Conservation (phyloP, 768 basidiomycete species). For the Lentinula boryana region DNA sequence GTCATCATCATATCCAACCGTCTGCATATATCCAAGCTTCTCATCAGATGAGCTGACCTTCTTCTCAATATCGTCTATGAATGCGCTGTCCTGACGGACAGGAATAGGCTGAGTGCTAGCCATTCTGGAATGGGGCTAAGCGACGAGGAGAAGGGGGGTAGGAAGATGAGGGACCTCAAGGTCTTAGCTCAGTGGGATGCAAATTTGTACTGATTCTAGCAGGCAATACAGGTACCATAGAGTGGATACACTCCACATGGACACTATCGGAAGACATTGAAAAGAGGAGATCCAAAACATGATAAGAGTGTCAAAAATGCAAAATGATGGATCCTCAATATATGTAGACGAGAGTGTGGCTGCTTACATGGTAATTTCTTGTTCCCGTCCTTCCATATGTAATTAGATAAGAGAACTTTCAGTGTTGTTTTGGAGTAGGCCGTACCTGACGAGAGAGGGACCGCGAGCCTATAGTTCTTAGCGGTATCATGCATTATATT, state of each 20-base stretch:
- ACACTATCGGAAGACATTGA: background rate
- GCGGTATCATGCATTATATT: no score
- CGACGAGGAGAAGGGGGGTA: background rate
- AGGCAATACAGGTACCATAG: background rate
- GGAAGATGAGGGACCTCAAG: background rate
- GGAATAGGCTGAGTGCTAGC: background rate
- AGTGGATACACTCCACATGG: background rate
- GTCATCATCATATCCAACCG: background rate
- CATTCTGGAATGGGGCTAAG: background rate
- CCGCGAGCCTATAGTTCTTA: no score
- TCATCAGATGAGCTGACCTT: background rate
- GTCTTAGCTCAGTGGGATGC: background rate
- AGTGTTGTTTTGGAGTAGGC: no score
- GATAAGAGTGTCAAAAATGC: background rate
- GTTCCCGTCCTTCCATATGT: no score
- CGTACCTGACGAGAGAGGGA: no score
- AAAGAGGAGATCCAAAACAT: background rate
- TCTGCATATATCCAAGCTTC: background rate
- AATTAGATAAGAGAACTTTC: no score
- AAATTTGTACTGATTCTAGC: background rate
- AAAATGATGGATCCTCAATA: background rate
- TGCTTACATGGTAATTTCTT: no score
- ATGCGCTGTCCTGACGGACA: background rate
- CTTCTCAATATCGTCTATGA: background rate
- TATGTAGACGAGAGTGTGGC: background rate